A percentile compares a stretch with the other conserved stretches of the same genome.
Conservation (phyloP, 75 land plant genomes). For the Pinus albicaulis region DNA sequence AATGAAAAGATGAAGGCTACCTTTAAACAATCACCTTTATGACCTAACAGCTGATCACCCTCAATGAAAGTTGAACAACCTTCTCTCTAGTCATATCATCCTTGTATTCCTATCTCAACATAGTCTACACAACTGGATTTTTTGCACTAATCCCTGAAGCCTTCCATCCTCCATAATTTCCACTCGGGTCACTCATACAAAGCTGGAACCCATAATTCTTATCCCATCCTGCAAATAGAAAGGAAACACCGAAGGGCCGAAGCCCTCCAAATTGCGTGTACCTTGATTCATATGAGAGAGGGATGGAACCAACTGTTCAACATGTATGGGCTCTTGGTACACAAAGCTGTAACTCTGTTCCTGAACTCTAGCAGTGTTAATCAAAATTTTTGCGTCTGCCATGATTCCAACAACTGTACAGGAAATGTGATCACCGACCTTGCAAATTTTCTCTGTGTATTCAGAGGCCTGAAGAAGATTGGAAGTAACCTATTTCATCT, state of each 20-base stretch:
- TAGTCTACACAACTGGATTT: constrained; percentile 74
- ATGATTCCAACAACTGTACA: constrained; percentile 83
- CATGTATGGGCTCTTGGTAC: constrained; percentile 79
- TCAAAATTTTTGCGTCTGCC: constrained; percentile 82
- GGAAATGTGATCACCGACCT: constrained; percentile 78
- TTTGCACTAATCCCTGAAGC: constrained; percentile 80
- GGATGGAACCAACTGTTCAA: constrained; percentile 81
- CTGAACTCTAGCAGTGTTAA: constrained; percentile 68
- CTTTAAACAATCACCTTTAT: too few relatives aligned
- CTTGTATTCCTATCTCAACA: constrained; percentile 84
- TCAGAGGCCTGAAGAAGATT: constrained; percentile 66
- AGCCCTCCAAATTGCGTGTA: constrained; percentile 88
- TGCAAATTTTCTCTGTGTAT: constrained; percentile 90
- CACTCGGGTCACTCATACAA: too few relatives aligned
- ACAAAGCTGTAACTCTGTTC: constrained; percentile 64
- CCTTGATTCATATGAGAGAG: constrained; percentile 77
- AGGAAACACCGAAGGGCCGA: too few relatives aligned
- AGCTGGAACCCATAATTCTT: too few relatives aligned
- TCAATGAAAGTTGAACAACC: constrained; percentile 4
- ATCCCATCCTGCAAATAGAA: too few relatives aligned
- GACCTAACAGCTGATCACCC: too few relatives aligned
- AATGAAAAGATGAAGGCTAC: too few relatives aligned
- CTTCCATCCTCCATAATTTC: constrained; percentile 85
- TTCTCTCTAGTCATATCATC: constrained; percentile 75
- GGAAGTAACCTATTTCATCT: too few relatives aligned